Base-by-base conservation (phyloP, 495 filamentous ascomycete genomes). In the Copromyces sp. region DNA sequence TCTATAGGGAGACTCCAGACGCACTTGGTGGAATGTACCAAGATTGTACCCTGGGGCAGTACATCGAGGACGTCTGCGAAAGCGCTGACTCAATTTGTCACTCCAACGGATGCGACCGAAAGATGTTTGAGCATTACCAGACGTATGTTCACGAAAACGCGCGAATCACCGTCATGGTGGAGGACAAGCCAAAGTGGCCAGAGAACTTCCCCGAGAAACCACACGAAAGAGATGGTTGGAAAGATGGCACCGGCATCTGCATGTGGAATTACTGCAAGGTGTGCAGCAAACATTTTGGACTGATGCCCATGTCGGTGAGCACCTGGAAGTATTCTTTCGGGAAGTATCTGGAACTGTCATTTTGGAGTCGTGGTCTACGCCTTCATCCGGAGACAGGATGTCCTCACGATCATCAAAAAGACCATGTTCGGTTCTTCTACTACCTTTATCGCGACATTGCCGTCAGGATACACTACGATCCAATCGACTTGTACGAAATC, bases 301-400 rank as follows among this genome's bases (percentile, higher is more conserved):
- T 94, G 45, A 91, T 92, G 73, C 92, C 92, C 17, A 99, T 99
- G 95, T 97, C 95, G 0, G 90, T 93, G 69, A 94, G 87, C 78
- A 97, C 93, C 3, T 99, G 95, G 94, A 98, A 96, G 80, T 99
- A 99, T 80, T 98, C 96, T 0, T 96, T 99, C 77, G 95, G 90
- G 4, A 99, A 99, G 81, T 99, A 98, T 76, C 86, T 99, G 37
- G 96, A 99, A 81, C 84, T 99, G 17, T 95, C 93, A 3, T 98
- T 98, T 77, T 98, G 94, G 95, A 95, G 93, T 78, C 91, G 87
- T 70, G 91, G 93, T 69, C 81, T 98, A 47, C 92, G 89, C 78
- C 86, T 94, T 38, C 88, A 93, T 69, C 91, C 90, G 17, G 91
- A 91, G 11, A 87, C 92, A n/a, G 78, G 78, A 59, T 99, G 96